phyloP scores from a whole-genome alignment of 805 yeast genomes.

The Kluyveromyces dobzhanskii region DNA sequence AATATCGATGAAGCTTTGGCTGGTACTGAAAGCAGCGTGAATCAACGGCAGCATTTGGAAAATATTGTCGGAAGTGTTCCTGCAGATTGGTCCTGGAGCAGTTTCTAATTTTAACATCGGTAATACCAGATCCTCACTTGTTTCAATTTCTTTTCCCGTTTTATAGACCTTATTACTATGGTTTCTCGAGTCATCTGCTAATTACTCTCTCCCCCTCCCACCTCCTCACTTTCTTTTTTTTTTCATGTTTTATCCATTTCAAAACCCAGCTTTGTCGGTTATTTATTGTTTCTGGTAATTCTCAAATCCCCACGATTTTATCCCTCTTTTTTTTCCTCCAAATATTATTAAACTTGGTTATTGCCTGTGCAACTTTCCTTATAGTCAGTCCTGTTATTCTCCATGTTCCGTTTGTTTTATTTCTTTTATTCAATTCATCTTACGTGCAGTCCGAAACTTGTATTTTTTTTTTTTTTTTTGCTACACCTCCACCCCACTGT shows the following conservation, averaged over 20 bases:
- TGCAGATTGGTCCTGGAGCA: constrained; percentile 76
- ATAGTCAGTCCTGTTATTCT: no score
- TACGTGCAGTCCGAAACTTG: no score
- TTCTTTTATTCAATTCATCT: background rate
- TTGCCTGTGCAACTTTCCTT: no score
- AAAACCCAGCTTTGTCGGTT: background rate
- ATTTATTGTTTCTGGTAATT: background rate
- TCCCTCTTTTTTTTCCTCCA: background rate
- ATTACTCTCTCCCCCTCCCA: no score
- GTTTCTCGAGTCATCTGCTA: no score
- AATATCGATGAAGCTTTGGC: background rate
- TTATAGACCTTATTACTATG: background rate
- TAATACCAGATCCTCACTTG: background rate
- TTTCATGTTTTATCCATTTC: background rate
- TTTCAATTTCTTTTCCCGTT: background rate
- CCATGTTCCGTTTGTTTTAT: no score
- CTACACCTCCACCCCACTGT: no score
- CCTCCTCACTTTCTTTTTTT: no score
- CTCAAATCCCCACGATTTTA: background rate
- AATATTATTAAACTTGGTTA: no score
- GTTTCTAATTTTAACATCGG: constrained; percentile 36
- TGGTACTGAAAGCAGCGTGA: constrained; percentile 20
- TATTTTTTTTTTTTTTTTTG: no score
- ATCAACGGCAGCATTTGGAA: constrained; percentile 25
- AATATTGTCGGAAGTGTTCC: constrained; percentile 45